These are phyloP conservation scores for Setaria italica DNA, from an alignment of 202 grass and related monocot genomes.

Conservation along the genomic window DNA sequence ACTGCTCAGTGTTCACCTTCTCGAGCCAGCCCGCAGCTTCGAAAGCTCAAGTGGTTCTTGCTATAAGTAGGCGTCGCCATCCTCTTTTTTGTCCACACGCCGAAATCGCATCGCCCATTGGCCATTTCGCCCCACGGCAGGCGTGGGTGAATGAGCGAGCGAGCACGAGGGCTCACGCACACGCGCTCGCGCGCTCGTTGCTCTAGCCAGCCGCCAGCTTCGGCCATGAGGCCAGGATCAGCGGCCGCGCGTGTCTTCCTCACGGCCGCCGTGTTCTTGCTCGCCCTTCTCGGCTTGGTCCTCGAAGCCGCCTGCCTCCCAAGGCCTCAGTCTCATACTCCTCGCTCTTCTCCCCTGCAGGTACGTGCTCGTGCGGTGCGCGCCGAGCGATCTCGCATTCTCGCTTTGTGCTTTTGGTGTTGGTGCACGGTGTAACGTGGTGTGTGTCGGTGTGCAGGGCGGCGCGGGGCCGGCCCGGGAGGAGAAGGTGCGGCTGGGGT, in stretches of 20 bases:
- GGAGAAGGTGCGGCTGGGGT: conserved; percentile 71
- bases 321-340: not conserved
- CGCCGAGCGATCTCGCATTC: not conserved
- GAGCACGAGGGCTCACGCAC: not conserved
- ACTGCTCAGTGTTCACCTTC: not conserved
- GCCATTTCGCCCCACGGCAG: conserved; percentile 18
- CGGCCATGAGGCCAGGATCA: conserved; percentile 43
- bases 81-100: not conserved
- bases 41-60: not conserved
- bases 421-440: not conserved
- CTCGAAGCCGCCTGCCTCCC: conserved; percentile 15
- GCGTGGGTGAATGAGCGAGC: conserved; percentile 28
- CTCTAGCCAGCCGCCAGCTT: not conserved
- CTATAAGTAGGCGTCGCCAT: conserved; percentile 18
- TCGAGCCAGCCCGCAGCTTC: conserved; percentile 4
- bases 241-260: not conserved
- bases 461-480: not conserved
- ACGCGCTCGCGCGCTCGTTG: no score
- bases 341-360: not conserved
- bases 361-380: conserved; percentile 6
- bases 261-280: conserved; percentile 17
- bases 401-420: not conserved
- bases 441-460: not conserved
- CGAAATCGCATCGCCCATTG: not conserved
- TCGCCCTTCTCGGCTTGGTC: conserved; percentile 25